Evolutionary conservation across 2,329 filamentous ascomycete genomes (phyloP).

Genomic region (Xylaria sp.): DNA sequence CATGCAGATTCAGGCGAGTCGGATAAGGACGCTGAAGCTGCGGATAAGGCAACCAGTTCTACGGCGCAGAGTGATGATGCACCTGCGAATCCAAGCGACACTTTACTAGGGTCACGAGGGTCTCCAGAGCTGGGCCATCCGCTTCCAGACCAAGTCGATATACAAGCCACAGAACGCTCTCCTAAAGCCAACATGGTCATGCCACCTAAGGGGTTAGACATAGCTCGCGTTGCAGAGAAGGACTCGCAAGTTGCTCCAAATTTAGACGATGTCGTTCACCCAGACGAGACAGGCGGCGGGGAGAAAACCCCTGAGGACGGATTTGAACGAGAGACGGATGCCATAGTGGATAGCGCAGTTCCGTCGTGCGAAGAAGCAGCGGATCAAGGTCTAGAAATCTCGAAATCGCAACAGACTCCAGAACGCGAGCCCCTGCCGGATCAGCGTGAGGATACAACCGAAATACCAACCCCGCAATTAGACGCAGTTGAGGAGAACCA

Average conservation of each 20-base stretch:
- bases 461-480: not conserved
- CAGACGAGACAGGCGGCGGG: not conserved
- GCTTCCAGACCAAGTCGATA: not conserved
- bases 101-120: not conserved
- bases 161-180: not conserved
- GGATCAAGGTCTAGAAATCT: not conserved
- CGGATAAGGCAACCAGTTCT: not conserved
- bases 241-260: not conserved
- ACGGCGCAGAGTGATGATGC: not conserved
- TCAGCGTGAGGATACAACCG: not conserved
- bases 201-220: not conserved
- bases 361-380: not conserved
- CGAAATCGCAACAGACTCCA: not conserved
- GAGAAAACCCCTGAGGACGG: not conserved
- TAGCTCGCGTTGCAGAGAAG: not conserved
- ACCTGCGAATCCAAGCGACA: not conserved
- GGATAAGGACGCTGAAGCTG: not conserved
- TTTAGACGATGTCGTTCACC: not conserved
- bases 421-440: not conserved
- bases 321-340: not conserved
- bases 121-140: slow-evolving; percentile 3
- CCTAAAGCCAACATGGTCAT: not conserved
- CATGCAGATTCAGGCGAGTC: not conserved
- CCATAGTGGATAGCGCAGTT: not conserved
- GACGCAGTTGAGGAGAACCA: slow-evolving; percentile 2